Evolutionary conservation across 495 filamentous ascomycete genomes (phyloP).

Genomic region (Xylaria grammica): DNA sequence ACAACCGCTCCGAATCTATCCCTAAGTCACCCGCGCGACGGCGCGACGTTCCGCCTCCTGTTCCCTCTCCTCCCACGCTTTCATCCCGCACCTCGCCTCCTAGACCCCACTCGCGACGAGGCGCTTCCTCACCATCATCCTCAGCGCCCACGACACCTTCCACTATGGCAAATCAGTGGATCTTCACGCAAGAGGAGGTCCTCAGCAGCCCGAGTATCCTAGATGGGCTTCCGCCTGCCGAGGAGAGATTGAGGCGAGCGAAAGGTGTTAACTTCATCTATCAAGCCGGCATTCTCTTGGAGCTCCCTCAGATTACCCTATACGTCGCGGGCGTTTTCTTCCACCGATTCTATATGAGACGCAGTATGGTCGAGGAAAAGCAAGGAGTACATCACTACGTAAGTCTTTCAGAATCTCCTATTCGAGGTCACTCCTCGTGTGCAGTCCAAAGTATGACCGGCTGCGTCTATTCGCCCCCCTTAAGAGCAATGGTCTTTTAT

Average conservation of each 20-base stretch:
- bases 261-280: slow-evolving; percentile 97
- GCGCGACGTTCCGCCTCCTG: slow-evolving; percentile 58
- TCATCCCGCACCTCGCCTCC: slow-evolving; percentile 58
- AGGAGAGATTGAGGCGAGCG: slow-evolving; percentile 77
- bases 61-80: slow-evolving; percentile 56
- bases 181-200: slow-evolving; percentile 85
- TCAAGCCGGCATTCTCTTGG: slow-evolving; percentile 90
- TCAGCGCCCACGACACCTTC: slow-evolving; percentile 35
- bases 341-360: slow-evolving; percentile 93
- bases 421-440: background rate
- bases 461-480: background rate
- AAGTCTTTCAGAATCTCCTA: slow-evolving; percentile 33
- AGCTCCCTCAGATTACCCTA: slow-evolving; percentile 88
- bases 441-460: background rate
- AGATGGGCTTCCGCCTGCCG: slow-evolving; percentile 74
- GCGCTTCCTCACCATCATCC: slow-evolving; percentile 48
- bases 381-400: slow-evolving; percentile 84
- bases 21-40: slow-evolving; percentile 51
- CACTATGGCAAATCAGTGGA: slow-evolving; percentile 71
- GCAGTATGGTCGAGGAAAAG: slow-evolving; percentile 72
- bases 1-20: slow-evolving; percentile 32
- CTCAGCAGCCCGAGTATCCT: slow-evolving; percentile 79
- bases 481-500: background rate
- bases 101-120: slow-evolving; percentile 46
- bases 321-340: slow-evolving; percentile 92